Evolutionary conservation across 495 filamentous ascomycete genomes (phyloP).

Genomic region (Neurospora sp.): DNA sequence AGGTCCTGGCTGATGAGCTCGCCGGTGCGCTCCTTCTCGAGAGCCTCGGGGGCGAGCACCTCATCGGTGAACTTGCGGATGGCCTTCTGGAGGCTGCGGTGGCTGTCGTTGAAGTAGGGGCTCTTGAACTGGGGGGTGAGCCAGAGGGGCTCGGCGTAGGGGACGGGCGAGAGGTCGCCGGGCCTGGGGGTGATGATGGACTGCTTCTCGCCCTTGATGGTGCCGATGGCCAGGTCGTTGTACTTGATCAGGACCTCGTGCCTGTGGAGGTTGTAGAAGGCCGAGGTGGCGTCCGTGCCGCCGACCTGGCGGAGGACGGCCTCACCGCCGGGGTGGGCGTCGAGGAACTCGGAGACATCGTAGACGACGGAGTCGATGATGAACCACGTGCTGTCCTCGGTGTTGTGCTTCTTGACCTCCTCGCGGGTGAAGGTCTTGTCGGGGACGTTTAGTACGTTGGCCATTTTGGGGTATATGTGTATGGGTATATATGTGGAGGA

Average conservation of each 20-base stretch:
- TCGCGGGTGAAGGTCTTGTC: conserved; percentile 55
- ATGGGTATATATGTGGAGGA: background rate
- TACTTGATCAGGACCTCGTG: conserved; percentile 82
- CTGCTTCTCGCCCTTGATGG: conserved; percentile 61
- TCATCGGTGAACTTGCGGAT: conserved; percentile 65
- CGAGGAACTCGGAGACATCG: conserved; percentile 84
- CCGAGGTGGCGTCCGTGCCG: conserved; percentile 73
- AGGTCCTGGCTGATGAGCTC: conserved; percentile 66
- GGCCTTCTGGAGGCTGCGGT: conserved; percentile 59
- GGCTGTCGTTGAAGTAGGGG: conserved; percentile 74
- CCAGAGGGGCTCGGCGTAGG: conserved; percentile 78
- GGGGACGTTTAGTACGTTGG: conserved; percentile 11
- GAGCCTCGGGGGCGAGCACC: conserved; percentile 63
- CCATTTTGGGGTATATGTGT: background rate
- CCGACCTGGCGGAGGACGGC: conserved; percentile 77
- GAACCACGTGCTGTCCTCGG: conserved; percentile 65
- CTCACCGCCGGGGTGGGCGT: conserved; percentile 82
- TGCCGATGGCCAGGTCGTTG: conserved; percentile 62
- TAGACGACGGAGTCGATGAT: conserved; percentile 88
- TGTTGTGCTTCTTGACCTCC: conserved; percentile 74
- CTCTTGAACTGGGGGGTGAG: conserved; percentile 67
- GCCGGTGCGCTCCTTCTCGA: conserved; percentile 68
- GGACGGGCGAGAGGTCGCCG: conserved; percentile 64
- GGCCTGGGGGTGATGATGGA: conserved; percentile 60
- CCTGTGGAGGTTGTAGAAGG: conserved; percentile 89